Evolutionary conservation across 2,329 filamentous ascomycete species (phyloP), one percentile per base, ranked within the genome.

Genomic region (Bipolaris bicolor): DNA sequence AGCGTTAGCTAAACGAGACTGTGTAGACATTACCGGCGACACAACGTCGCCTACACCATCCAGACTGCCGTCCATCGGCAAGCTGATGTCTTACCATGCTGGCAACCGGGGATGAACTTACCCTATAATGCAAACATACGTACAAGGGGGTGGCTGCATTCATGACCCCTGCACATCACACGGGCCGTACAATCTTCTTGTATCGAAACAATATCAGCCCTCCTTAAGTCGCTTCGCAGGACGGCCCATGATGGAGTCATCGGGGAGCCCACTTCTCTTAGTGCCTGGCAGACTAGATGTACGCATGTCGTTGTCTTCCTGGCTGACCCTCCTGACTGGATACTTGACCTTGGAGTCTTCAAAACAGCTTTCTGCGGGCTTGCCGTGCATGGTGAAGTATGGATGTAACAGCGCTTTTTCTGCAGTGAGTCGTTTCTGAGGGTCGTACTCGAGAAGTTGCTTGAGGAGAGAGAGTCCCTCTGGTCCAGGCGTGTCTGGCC

Each of bases 281-380:
- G 93, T 97, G 0, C 94, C 95, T 0, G 94, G 92, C 34, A 97
- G 77, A 75, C 92, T 96, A 41, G 89, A 88, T 0, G 91, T 93
- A n/a, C 91, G 84, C 55, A 98, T 97, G 76, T 98, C 95, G 68
- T 97, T 96, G 73, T 97, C 92, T 70, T 99, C 95, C 68, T 96
- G 89, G 67, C 90, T 97, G 39, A 99, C 93, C 47, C 94, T 86
- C 7, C 95, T 85, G 70, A 92, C 88, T 0, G 95, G 95, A 75
- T 99, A 99, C 70, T 95, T 91, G 61, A 87, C 87, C 77, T 92
- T 91, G 50, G 92, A 83, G 0, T 93, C 92, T 70, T 97, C 92
- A 66, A 99, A 99, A 72, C 92, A 97, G 72, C 96, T 95, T 37
- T 87, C 83, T 39, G 85, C 89, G 16, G 95, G 86, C 58, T 87